Percentiles rank a stretch among this genome's conserved stretches.
Conservation (phyloP, 257 asterid genomes). For the Linderniella brevidens region DNA sequence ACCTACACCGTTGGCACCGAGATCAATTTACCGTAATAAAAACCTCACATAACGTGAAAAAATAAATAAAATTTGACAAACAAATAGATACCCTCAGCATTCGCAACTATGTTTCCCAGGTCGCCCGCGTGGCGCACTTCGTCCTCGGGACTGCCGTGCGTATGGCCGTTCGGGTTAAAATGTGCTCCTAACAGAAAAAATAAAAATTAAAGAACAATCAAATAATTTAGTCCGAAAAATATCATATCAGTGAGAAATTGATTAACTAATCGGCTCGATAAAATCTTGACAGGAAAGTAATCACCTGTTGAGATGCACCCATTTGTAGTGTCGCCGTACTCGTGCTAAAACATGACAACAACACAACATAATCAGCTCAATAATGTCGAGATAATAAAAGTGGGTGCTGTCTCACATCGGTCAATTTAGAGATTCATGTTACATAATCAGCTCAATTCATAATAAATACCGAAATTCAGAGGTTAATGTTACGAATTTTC, state of each 20-base stretch:
- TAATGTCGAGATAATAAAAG: too few relatives aligned
- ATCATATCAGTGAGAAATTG: too few relatives aligned
- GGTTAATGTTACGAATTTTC: not conserved
- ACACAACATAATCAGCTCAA: constrained; percentile 6
- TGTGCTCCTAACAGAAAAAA: constrained; percentile 53
- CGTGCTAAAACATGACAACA: constrained; percentile 41
- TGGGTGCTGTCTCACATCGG: too few relatives aligned
- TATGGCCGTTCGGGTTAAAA: constrained; percentile 65
- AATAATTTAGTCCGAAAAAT: too few relatives aligned
- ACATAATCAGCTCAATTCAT: constrained; percentile 2
- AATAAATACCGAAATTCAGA: constrained; percentile 1
- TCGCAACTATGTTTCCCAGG: constrained; percentile 99
- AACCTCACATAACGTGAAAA: not conserved
- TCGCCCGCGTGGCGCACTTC: constrained; percentile 99
- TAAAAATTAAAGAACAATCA: not conserved
- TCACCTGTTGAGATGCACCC: constrained; percentile 97
- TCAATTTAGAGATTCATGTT: too few relatives aligned
- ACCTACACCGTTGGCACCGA: not conserved
- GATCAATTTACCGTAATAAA: constrained; percentile 1
- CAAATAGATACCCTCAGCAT: constrained; percentile 55
- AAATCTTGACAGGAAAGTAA: constrained; percentile 7
- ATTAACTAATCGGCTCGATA: too few relatives aligned
- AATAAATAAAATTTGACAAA: not conserved
- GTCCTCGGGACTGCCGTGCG: constrained; percentile 94
- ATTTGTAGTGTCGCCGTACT: constrained; percentile 94